A percentile compares a stretch with the other conserved stretches of the same genome.
phyloP scores from a whole-genome alignment of 2,329 filamentous ascomycete genomes.

The Talaromyces sp. region DNA sequence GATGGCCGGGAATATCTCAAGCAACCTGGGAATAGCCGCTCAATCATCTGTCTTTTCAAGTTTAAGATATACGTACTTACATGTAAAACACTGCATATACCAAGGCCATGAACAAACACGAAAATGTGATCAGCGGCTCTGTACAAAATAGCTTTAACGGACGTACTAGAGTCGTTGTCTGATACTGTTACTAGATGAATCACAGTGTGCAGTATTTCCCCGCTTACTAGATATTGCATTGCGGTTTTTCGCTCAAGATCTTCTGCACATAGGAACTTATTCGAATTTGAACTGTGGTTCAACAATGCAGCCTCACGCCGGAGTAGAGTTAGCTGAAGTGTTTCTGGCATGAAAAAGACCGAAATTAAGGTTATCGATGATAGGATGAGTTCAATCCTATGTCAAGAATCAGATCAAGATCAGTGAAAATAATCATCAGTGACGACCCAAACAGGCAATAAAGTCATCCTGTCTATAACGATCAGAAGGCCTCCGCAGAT shows the following conservation, averaged over 20 bases:
- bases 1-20: not conserved
- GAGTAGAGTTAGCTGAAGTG: not conserved
- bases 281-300: not conserved
- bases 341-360: not conserved
- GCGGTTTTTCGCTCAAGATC: not conserved
- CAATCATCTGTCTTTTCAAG: not conserved
- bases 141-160: not conserved
- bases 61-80: not conserved
- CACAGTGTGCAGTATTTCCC: not conserved
- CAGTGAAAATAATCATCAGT: not conserved
- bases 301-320: not conserved
- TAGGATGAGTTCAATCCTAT: not conserved
- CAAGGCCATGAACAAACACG: not conserved
- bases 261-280: not conserved
- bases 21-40: not conserved
- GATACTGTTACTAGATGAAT: not conserved
- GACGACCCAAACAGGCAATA: not conserved
- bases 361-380: not conserved
- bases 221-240: not conserved
- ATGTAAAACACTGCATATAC: not conserved
- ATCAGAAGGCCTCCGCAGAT: not conserved
- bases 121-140: not conserved
- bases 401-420: not conserved
- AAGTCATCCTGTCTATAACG: not conserved
- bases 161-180: not conserved